Evolutionary conservation across 495 filamentous ascomycete genomes (phyloP).

Genomic region (Aspergillus hancockii): DNA sequence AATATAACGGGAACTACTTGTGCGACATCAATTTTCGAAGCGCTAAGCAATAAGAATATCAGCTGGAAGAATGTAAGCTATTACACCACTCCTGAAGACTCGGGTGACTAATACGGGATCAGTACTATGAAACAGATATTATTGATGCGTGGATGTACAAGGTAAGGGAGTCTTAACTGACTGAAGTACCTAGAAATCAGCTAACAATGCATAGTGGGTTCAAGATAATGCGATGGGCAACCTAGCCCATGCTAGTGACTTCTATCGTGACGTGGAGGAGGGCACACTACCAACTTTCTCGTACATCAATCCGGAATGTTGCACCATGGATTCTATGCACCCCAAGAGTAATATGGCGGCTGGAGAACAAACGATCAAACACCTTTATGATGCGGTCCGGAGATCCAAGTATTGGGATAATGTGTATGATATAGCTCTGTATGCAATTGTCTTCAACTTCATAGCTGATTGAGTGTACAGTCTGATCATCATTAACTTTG

Average conservation of each 20-base stretch:
- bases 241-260: constrained; percentile 39
- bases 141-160: constrained; percentile 43
- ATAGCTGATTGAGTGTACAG: constrained; percentile 13
- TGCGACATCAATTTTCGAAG: constrained; percentile 38
- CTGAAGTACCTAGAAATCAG: background rate
- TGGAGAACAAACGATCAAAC: constrained; percentile 50
- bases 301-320: constrained; percentile 53
- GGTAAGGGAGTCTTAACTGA: constrained; percentile 14
- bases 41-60: constrained; percentile 34
- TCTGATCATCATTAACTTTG: constrained; percentile 50
- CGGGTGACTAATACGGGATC: constrained; percentile 7
- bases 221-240: constrained; percentile 42
- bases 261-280: constrained; percentile 45
- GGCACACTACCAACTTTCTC: constrained; percentile 47
- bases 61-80: constrained; percentile 38
- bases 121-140: constrained; percentile 47
- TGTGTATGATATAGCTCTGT: constrained; percentile 24
- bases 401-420: constrained; percentile 45
- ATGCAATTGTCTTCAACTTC: background rate
- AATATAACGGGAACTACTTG: constrained; percentile 41
- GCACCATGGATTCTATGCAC: constrained; percentile 46
- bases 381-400: constrained; percentile 48
- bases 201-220: constrained; percentile 30
- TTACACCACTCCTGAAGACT: background rate
- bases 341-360: constrained; percentile 43